Evolutionary conservation across 768 basidiomycete species (phyloP).

Genomic region (Calocybe indica): DNA sequence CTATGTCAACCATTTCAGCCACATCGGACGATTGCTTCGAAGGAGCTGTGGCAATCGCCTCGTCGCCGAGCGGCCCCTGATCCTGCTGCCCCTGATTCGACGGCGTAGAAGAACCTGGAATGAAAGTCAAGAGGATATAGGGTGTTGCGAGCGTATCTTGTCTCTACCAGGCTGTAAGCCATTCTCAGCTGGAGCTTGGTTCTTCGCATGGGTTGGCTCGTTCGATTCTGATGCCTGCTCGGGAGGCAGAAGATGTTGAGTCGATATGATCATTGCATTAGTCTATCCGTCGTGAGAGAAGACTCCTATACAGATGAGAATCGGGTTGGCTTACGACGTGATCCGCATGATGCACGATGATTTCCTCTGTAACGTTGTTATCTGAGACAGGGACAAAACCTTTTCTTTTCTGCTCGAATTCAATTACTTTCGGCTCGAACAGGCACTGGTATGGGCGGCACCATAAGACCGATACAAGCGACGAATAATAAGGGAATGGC

Average conservation of each 20-base stretch:
- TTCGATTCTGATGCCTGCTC: conserved; percentile 17
- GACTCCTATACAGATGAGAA: conserved; percentile 4
- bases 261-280: conserved; percentile 87
- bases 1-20: conserved; percentile 44
- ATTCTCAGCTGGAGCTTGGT: conserved; percentile 1
- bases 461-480: background rate
- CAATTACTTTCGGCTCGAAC: conserved; percentile 90
- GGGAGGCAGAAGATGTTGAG: conserved; percentile 64
- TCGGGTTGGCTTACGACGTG: conserved; percentile 36
- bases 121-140: background rate
- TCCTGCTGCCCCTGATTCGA: conserved; percentile 22
- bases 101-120: conserved; percentile 12
- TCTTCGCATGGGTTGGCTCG: conserved; percentile 13
- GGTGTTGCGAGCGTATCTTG: background rate
- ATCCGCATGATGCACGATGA: conserved; percentile 50
- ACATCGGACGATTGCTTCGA: conserved; percentile 16
- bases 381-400: conserved; percentile 43
- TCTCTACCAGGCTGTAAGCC: conserved; percentile 10
- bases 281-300: conserved; percentile 44
- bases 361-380: conserved; percentile 70
- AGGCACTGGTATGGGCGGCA: conserved; percentile 51
- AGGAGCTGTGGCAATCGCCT: conserved; percentile 21
- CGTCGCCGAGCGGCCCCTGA: conserved; percentile 23
- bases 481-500: conserved; percentile 11
- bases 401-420: conserved; percentile 73